Base-by-base conservation (phyloP, 768 basidiomycete genomes). In the Tephrocybe sp. region DNA sequence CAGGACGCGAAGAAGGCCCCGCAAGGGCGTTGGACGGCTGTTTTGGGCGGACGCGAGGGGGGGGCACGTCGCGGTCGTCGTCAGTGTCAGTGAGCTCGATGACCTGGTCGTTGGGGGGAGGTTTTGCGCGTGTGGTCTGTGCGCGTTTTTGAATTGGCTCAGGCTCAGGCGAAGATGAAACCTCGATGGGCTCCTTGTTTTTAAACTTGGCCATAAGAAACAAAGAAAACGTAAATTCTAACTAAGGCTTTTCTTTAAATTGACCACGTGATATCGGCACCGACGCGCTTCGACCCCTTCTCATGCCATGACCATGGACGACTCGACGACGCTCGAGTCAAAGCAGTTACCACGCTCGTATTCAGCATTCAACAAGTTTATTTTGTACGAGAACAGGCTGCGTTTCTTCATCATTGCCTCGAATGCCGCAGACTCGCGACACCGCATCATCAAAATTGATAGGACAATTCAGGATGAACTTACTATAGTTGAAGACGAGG, bases 391-490 rank as follows among this genome's bases (percentile, higher is more conserved):
- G 72, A 98, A 92, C 60, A 83, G 85, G 48, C 77, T 86, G 19
- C 86, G 92, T 15, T 93, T 96, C 77, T 98, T 85, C 71, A 82
- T 99, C 45, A 84, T 98, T 52, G 94, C 90, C 2, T 94, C 90
- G 34, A 93, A 93, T 69, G 81, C 91, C 1, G 83, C 89, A 15
- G 91, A 92, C 51, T 88, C 91, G 1, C 80, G 89, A 1, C 94
- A 97, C 62, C 82, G 90, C 16, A 91, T 99, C 48, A 80, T 98
- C 62, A 97, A 94, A 73, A 86, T 99, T 45, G 94, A 99, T 67
- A 77, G 96, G 32, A 93, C 89, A 1, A 78, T 82, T 0, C 86
- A 85, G 48, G 81, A 83, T 25, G 85, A 88, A 53, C 75, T 97
- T 9, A 69, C 71, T 21, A 82, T 97, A 3, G 76, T 92, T 21